Conservation (phyloP, 495 filamentous ascomycete species). For the Cercophora samala region DNA sequence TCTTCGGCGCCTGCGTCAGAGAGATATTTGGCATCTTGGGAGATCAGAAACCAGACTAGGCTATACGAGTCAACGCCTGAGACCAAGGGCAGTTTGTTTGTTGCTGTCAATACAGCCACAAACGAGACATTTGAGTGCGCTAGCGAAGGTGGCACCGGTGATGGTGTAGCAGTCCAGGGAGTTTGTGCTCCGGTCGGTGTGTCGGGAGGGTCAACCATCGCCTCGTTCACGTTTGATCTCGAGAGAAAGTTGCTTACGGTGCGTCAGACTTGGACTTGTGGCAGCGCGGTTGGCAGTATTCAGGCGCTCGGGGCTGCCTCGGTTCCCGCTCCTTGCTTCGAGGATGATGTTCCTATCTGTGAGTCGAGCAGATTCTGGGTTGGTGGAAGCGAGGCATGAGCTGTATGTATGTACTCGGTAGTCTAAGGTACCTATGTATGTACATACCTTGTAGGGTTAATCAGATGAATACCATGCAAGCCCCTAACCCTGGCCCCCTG, state of each 20-base stretch:
- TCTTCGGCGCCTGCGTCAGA: background rate
- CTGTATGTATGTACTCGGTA: too few relatives aligned
- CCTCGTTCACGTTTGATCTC: background rate
- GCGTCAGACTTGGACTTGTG: background rate
- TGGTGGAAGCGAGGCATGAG: background rate
- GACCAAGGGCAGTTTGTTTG: background rate
- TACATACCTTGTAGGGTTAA: too few relatives aligned
- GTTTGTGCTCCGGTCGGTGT: background rate
- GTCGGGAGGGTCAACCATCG: background rate
- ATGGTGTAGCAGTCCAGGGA: background rate
- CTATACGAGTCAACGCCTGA: background rate
- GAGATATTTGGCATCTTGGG: background rate
- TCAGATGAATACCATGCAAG: background rate
- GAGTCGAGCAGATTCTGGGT: background rate
- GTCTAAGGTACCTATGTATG: too few relatives aligned
- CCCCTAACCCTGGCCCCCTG: background rate
- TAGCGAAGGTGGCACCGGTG: background rate
- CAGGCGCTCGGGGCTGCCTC: background rate
- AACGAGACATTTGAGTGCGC: slow-evolving; percentile 1
- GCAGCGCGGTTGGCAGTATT: background rate
- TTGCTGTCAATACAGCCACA: background rate
- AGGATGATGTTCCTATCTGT: background rate
- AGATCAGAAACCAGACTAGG: background rate
- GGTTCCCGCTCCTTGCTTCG: background rate
- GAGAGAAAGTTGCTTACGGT: background rate